Base-by-base conservation (phyloP, 176 grass and related monocot species). In the Eleusine indica region DNA sequence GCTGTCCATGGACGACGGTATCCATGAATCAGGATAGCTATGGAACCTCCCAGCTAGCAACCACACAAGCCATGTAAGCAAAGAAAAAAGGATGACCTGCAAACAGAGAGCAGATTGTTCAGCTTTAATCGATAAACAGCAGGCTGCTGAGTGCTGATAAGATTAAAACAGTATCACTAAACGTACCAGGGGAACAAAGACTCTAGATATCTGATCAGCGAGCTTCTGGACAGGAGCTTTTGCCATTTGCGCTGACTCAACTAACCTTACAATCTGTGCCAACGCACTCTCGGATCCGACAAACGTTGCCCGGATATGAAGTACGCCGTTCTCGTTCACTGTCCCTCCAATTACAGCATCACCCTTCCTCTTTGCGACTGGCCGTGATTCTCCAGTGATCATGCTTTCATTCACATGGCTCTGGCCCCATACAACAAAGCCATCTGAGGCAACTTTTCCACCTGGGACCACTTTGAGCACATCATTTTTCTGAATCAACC, bases 351-450 rank as follows among this genome's bases (percentile, higher is more conserved):
- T 98, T 46, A 98, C 93, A 57, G 79, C 80, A 77, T 98, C 93
- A 62, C 91, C 96, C 73, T 92, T 95, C 74, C 87, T 91, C 89
- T 98, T 98, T 75, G 91, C 96, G 42, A 95, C 93, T 19, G 96
- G 89, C 29, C 35, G 83, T 68, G 93, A 95, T 86, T 98, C 96
- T 60, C 93, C 96, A 1, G 96, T 98, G 69, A 98, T 92, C 96
- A 98, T 95, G 74, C 96, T 98, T 85, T 98, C 96, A 48, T 98
- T 98, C 49, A 98, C 96, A 92, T 98, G 79, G 83, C 96, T 98
- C 70, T 94, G 96, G 40, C 93, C 96, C 96, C 96, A 86, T 76
- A 95, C 89, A 80, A 98, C 93, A 90, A 95, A 90, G 21, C 96
- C 96, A 86, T 98, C 96, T 0, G 87, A 98, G 75, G 96, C 93